Conservation (phyloP, 2,329 filamentous ascomycete species). For the Fusarium paranaense region DNA sequence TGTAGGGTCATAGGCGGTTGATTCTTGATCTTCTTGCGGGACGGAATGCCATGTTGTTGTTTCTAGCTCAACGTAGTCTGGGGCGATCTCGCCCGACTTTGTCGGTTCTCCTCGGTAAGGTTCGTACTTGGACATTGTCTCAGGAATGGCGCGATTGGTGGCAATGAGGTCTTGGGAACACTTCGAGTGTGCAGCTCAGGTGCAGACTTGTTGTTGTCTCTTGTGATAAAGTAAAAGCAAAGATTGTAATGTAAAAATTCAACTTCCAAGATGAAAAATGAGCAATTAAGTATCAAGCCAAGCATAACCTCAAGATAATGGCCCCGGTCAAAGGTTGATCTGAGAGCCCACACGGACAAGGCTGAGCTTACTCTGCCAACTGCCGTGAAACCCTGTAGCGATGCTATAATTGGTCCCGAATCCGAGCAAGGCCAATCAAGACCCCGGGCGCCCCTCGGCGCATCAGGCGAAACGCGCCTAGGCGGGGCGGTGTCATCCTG, state of each 20-base stretch:
- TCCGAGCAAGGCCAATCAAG: not conserved
- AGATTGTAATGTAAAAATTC: not conserved
- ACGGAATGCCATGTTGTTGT: constrained; percentile 8
- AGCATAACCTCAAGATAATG: not conserved
- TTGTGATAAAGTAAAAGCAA: not conserved
- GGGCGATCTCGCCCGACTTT: not conserved
- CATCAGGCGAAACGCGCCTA: not conserved
- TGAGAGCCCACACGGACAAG: constrained; percentile 1
- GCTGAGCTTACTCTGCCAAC: not conserved
- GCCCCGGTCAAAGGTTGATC: not conserved
- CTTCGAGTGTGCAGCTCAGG: not conserved
- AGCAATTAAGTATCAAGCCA: not conserved
- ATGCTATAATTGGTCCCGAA: not conserved
- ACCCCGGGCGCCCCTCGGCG: not conserved
- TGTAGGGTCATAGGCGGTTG: constrained; percentile 13
- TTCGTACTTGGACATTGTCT: constrained; percentile 16
- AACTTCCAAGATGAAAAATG: not conserved
- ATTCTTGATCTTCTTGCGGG: constrained; percentile 13
- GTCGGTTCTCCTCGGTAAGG: constrained; percentile 4
- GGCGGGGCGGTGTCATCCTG: constrained; percentile 1
- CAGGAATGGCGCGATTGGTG: not conserved
- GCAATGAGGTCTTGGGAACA: not conserved
- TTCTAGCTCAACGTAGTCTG: constrained; percentile 26
- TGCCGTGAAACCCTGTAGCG: constrained; percentile 1
- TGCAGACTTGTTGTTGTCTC: not conserved